phyloP scores from a whole-genome alignment of 2,329 filamentous ascomycete species.

The Calonectria honghensis region DNA sequence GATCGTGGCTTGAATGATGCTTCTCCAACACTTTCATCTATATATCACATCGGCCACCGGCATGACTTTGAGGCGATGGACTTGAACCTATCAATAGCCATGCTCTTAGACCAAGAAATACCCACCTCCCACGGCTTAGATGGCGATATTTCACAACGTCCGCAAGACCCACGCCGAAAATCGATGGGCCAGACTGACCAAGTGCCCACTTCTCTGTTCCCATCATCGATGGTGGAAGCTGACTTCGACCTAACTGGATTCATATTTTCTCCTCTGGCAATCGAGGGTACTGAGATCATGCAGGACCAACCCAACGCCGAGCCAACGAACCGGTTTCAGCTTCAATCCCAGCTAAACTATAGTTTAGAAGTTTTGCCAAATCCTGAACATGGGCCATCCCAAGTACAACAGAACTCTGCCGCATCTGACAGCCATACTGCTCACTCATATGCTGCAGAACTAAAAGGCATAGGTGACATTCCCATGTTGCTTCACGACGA shows the following conservation, averaged over 20 bases:
- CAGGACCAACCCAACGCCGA: neutral
- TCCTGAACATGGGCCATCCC: neutral
- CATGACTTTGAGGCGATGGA: neutral
- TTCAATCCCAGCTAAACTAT: neutral
- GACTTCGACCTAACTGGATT: neutral
- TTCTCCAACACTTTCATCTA: neutral
- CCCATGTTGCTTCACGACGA: neutral
- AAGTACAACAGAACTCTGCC: neutral
- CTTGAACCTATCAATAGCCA: neutral
- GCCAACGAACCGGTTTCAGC: neutral
- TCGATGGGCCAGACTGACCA: neutral
- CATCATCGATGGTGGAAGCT: neutral
- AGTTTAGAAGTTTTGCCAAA: neutral
- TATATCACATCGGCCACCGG: neutral
- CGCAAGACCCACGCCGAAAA: neutral
- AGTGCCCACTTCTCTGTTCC: neutral
- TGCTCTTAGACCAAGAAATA: neutral
- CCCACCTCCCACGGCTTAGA: neutral
- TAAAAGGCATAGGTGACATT: neutral
- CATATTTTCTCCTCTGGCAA: neutral
- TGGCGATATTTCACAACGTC: neutral
- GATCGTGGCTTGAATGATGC: neutral
- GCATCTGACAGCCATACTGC: neutral
- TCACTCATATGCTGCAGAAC: neutral
- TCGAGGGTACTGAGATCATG: neutral